Percentiles rank a stretch among this genome's conserved stretches.
Conservation (phyloP, 345 rosid genomes). For the Eucalyptus leucophloia region DNA sequence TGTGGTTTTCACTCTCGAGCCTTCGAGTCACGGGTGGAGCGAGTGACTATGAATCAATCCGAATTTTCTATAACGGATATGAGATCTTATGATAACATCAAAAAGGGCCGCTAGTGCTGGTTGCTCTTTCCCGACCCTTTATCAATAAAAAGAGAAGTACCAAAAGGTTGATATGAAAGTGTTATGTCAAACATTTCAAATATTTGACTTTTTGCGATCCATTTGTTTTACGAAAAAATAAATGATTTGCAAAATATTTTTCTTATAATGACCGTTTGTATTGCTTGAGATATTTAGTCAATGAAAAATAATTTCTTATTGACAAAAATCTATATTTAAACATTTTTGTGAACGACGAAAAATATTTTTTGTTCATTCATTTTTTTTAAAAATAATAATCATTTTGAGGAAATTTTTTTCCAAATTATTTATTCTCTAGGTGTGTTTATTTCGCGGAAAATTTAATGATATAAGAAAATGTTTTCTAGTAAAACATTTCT, state of each 20-base stretch:
- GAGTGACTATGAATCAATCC: not conserved
- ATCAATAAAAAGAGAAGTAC: not conserved
- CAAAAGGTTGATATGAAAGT: not conserved
- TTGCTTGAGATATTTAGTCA: not conserved
- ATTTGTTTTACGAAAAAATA: not conserved
- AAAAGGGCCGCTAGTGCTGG: not conserved
- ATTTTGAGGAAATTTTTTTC: not conserved
- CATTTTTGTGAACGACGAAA: rapidly evolving
- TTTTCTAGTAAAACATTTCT: too few species aligned
- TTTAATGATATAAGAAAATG: too few species aligned
- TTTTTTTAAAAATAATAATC: not conserved
- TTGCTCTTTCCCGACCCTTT: not conserved
- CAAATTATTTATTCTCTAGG: not conserved
- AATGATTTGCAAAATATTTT: not conserved
- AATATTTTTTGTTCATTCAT: not conserved
- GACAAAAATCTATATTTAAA: not conserved
- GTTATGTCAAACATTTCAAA: not conserved
- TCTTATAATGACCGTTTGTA: not conserved
- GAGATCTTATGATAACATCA: not conserved
- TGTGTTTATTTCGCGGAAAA: too few species aligned
- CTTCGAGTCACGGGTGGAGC: not conserved
- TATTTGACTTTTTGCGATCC: not conserved
- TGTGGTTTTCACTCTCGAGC: rapidly evolving
- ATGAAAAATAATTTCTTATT: rapidly evolving
- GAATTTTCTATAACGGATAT: not conserved